Conservation (phyloP, 371 early-diverging fungal species). For the Mucor racemosus region DNA sequence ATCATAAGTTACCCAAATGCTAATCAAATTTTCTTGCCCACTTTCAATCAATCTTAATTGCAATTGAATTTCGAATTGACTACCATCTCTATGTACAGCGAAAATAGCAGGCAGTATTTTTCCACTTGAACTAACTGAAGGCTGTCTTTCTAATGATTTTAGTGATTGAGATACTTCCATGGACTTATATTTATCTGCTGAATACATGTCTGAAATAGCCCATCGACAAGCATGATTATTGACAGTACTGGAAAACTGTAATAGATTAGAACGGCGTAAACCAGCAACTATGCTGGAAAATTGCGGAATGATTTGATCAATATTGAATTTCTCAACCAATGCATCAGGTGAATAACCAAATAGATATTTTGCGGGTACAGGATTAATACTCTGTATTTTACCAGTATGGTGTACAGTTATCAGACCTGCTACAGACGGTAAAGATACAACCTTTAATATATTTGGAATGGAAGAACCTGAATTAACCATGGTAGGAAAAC, state of each 20-base stretch:
- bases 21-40: slow-evolving; percentile 56
- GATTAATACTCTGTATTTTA: slow-evolving; percentile 65
- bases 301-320: slow-evolving; percentile 64
- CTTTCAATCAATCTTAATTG: slow-evolving; percentile 65
- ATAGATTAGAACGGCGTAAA: slow-evolving; percentile 24
- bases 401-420: slow-evolving; percentile 62
- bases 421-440: slow-evolving; percentile 72
- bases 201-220: slow-evolving; percentile 30
- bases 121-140: slow-evolving; percentile 16
- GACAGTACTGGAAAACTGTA: slow-evolving; percentile 25
- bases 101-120: slow-evolving; percentile 51
- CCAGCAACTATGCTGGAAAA: slow-evolving; percentile 44
- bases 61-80: slow-evolving; percentile 62
- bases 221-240: slow-evolving; percentile 41
- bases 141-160: slow-evolving; percentile 20
- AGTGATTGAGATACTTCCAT: slow-evolving; percentile 14
- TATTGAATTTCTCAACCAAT: slow-evolving; percentile 54
- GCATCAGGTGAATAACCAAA: slow-evolving; percentile 62
- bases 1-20: slow-evolving; percentile 77
- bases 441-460: slow-evolving; percentile 56
- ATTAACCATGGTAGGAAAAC: slow-evolving; percentile 64
- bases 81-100: slow-evolving; percentile 73
- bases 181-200: slow-evolving; percentile 11
- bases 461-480: not conserved
- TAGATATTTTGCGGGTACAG: slow-evolving; percentile 73